Base-by-base conservation (phyloP, 768 basidiomycete species). In the Lentinula aciculospora region DNA sequence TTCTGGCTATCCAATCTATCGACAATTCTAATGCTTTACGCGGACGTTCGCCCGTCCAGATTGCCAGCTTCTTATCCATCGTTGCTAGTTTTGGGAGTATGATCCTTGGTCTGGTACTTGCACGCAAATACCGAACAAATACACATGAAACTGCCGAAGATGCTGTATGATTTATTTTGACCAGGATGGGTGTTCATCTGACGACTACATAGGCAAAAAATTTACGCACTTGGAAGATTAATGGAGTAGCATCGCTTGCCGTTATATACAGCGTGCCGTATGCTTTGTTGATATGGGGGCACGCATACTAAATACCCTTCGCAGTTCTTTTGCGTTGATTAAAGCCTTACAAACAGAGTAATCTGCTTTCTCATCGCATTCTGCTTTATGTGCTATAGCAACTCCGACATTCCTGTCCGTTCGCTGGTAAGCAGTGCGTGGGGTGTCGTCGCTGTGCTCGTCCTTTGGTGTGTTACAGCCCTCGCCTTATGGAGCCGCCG, bases 1-100 rank as follows among this genome's bases (percentile, higher is more conserved):
- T 86, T 61, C 69, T 88, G n/a, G 78, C 82, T 1, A 83, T 86
- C 37, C 72, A 74, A 51, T 75, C 69, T 32, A 68, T 76, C 4
- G 73, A 77, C 53, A 65, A 64, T 12, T 60, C 63, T 3, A 58
- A 56, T 15, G 56, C 56, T 12, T 5, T 19, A 21, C 55, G 60
- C 3, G 36, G 44, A 31, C 66, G 77, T 8, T 77, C 76, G 12
- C 64, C 76, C 0, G 73, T 76, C 0, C 80, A 82, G 62, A 74
- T 82, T 17, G 67, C 74, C 4, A 81, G 81, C 63, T 82, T 81
- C 46, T 56, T 78, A 7, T 83, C 83, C 0, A 73, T 79, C 45
- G 61, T 78, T 0, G 66, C 72, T 2, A 81, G 78, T 58, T 68
- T 81, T 10, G 81, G 80, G 5, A 74, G 76, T 49, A 79, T 81